Percentiles rank a stretch among this genome's conserved stretches.
Evolutionary conservation across 345 rosid species (phyloP).

Genomic region (Kandelia obovata): DNA sequence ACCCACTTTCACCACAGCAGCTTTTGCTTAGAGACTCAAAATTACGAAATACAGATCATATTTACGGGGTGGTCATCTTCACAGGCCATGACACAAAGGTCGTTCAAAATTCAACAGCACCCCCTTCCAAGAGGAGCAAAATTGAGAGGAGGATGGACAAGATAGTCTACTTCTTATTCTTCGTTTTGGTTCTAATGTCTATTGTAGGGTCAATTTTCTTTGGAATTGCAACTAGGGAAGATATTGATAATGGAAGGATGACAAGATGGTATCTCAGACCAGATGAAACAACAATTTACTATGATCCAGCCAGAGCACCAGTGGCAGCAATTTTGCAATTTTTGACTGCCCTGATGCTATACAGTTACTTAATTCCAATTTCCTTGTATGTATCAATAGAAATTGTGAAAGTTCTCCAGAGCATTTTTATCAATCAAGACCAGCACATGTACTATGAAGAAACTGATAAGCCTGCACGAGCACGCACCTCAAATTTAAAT

Average conservation of each 20-base stretch:
- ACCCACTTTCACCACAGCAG: conserved; percentile 81
- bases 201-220: conserved; percentile 66
- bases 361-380: conserved; percentile 87
- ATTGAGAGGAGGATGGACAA: conserved; percentile 83
- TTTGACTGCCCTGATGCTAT: conserved; percentile 81
- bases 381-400: conserved; percentile 91
- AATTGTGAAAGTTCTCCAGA: conserved; percentile 88
- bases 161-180: conserved; percentile 66
- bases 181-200: conserved; percentile 58
- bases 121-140: conserved; percentile 93
- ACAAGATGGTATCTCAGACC: conserved; percentile 98
- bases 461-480: conserved; percentile 80
- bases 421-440: conserved; percentile 84
- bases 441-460: conserved; percentile 79
- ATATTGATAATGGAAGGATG: conserved; percentile 59
- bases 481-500: conserved; percentile 93
- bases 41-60: conserved; percentile 80
- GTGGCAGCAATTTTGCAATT: conserved; percentile 65
- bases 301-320: conserved; percentile 56
- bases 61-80: conserved; percentile 80
- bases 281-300: conserved; percentile 59
- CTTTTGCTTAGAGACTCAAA: conserved; percentile 90
- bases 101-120: conserved; percentile 83
- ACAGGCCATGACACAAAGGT: conserved; percentile 92
- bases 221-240: conserved; percentile 69